These are phyloP conservation scores for Hypoxylon crocopeplum DNA, from an alignment of 495 filamentous ascomycete genomes.

Conservation along the genomic window DNA sequence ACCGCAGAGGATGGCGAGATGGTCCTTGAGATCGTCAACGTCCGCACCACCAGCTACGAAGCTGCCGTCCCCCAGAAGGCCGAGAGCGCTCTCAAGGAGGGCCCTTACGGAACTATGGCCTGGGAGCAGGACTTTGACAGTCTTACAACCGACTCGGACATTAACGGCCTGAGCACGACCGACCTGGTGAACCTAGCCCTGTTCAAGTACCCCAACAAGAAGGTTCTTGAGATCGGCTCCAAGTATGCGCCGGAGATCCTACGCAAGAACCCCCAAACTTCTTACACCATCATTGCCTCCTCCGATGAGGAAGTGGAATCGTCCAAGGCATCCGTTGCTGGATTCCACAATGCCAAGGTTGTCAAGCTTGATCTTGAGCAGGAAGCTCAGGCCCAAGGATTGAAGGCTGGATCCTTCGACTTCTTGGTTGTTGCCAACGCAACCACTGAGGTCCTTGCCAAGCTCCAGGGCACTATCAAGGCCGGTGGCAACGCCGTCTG, in stretches of 20 bases:
- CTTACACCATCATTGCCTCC: conserved; percentile 3
- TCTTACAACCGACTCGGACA: conserved; percentile 1
- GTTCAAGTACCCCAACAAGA: conserved; percentile 26
- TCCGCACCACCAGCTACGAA: conserved; percentile 42
- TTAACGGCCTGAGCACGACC: background rate
- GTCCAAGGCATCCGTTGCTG: background rate
- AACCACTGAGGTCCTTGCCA: background rate
- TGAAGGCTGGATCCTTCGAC: conserved; percentile 25
- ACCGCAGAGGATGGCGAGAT: conserved; percentile 26
- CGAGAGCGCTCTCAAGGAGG: conserved; percentile 6
- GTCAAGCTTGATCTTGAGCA: conserved; percentile 13
- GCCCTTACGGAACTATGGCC: conserved; percentile 21
- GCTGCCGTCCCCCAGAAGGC: conserved; percentile 42
- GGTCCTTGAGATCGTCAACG: conserved; percentile 38
- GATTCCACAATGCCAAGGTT: conserved; percentile 20
- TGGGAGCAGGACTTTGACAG: conserved; percentile 32
- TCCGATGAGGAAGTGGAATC: conserved; percentile 5
- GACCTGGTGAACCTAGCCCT: conserved; percentile 14
- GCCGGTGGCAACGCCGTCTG: background rate
- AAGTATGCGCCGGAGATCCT: conserved; percentile 8
- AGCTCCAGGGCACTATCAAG: background rate
- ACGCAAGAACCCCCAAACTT: conserved; percentile 3
- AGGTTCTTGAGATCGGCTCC: conserved; percentile 14
- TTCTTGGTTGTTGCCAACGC: conserved; percentile 14
- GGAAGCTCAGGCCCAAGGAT: conserved; percentile 16